These are phyloP conservation scores for Blastobotrys elegans DNA, from an alignment of 1,139 yeast species.

Conservation along the genomic window DNA sequence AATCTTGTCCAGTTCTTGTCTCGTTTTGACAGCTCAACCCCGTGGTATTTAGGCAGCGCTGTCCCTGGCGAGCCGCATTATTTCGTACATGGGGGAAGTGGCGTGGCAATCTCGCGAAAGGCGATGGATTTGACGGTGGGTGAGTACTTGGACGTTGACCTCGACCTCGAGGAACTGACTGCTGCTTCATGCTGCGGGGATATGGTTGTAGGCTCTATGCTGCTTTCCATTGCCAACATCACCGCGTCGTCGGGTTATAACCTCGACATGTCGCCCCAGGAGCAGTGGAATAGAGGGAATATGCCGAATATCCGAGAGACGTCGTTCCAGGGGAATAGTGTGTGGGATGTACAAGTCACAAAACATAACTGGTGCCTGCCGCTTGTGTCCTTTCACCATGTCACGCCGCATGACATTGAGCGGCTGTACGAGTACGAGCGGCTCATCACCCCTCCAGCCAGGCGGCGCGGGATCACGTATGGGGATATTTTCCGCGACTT, in stretches of 20 bases:
- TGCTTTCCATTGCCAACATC: slow-evolving; percentile 14
- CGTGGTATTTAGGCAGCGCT: slow-evolving; percentile 34
- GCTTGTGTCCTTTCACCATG: slow-evolving; percentile 31
- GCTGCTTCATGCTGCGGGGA: slow-evolving; percentile 35
- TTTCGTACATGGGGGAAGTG: slow-evolving; percentile 38
- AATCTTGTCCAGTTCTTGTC: slow-evolving; percentile 24
- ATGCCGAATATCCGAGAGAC: slow-evolving; percentile 1
- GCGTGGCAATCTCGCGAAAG: slow-evolving; percentile 32
- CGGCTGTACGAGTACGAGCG: slow-evolving; percentile 33
- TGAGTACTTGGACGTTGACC: slow-evolving; percentile 24
- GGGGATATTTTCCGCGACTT: slow-evolving; percentile 32
- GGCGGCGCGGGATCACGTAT: slow-evolving; percentile 20
- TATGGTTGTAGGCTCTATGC: slow-evolving; percentile 31
- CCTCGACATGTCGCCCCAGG: slow-evolving; percentile 1
- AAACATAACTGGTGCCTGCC: slow-evolving; percentile 31
- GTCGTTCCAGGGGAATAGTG: slow-evolving; percentile 18
- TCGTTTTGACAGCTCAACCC: slow-evolving; percentile 24
- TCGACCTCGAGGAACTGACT: slow-evolving; percentile 27
- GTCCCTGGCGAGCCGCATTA: slow-evolving; percentile 26
- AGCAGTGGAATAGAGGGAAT: slow-evolving; percentile 4
- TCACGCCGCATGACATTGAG: slow-evolving; percentile 30
- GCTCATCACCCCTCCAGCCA: slow-evolving; percentile 20
- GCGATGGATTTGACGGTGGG: slow-evolving; percentile 29
- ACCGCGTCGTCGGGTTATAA: slow-evolving; percentile 9
- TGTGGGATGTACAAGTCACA: slow-evolving; percentile 20